These are phyloP conservation scores for Colletotrichum ledebouriae DNA, from an alignment of 2,329 filamentous ascomycete genomes.

Conservation along the genomic window DNA sequence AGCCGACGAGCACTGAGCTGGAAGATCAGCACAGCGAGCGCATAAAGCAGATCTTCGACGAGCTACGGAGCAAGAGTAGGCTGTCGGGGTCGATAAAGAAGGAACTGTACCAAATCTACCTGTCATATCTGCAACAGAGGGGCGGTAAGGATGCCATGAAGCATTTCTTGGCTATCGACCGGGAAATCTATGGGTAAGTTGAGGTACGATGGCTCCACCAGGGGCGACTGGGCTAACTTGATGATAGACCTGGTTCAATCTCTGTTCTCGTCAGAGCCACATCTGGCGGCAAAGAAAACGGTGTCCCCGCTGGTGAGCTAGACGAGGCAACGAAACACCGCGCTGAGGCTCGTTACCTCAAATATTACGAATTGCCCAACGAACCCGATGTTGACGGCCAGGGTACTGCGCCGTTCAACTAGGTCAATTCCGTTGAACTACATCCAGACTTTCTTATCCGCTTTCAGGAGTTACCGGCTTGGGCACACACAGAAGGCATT, in stretches of 20 bases:
- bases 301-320: slow-evolving; percentile 57
- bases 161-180: slow-evolving; percentile 85
- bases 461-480: slow-evolving; percentile 16
- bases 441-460: slow-evolving; percentile 18
- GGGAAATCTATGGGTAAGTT: slow-evolving; percentile 85
- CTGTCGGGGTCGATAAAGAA: slow-evolving; percentile 77
- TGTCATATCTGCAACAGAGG: slow-evolving; percentile 85
- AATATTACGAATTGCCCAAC: slow-evolving; percentile 66
- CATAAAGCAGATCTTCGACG: slow-evolving; percentile 84
- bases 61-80: slow-evolving; percentile 79
- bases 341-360: slow-evolving; percentile 65
- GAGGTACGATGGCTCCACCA: no score
- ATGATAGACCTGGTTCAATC: slow-evolving; percentile 60
- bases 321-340: slow-evolving; percentile 65
- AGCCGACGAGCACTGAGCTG: slow-evolving; percentile 75
- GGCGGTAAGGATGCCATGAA: slow-evolving; percentile 88
- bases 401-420: slow-evolving; percentile 67
- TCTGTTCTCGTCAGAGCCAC: slow-evolving; percentile 56
- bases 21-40: slow-evolving; percentile 77
- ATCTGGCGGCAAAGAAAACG: slow-evolving; percentile 61
- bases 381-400: slow-evolving; percentile 62
- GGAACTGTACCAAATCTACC: slow-evolving; percentile 82
- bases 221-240: not conserved
- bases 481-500: slow-evolving; percentile 10
- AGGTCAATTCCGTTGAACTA: slow-evolving; percentile 32